Conservation (phyloP, 306 rosid species). For the Cicer arietinum region DNA sequence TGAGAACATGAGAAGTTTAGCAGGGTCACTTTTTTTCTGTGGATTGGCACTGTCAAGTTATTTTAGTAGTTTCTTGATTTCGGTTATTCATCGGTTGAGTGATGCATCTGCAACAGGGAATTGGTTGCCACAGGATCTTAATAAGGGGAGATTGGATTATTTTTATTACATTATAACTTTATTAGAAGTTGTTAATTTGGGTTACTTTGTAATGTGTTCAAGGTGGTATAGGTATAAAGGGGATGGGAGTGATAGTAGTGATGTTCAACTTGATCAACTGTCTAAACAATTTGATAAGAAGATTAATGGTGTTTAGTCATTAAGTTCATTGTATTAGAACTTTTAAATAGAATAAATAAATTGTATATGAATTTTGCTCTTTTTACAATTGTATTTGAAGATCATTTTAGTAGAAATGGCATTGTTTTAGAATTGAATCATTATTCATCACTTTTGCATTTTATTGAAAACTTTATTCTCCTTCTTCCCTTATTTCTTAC, state of each 20-base stretch:
- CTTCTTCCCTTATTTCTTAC: too few relatives aligned
- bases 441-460: too few relatives aligned
- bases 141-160: constrained; percentile 61
- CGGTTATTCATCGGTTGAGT: constrained; percentile 32
- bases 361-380: not conserved
- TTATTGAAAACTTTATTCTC: too few relatives aligned
- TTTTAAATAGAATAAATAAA: not conserved
- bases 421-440: too few relatives aligned
- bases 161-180: constrained; percentile 58
- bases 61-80: constrained; percentile 55
- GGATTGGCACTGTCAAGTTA: constrained; percentile 51
- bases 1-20: constrained; percentile 94
- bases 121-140: constrained; percentile 61
- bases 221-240: constrained; percentile 74
- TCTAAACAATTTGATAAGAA: constrained; percentile 19
- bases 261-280: constrained; percentile 19
- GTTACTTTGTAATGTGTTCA: constrained; percentile 57
- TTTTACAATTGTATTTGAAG: not conserved
- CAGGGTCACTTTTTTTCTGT: constrained; percentile 69
- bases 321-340: not conserved
- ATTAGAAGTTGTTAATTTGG: constrained; percentile 54
- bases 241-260: not conserved
- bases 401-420: too few relatives aligned
- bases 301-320: constrained; percentile 34
- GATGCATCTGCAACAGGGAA: constrained; percentile 43